Base-by-base conservation (phyloP, 257 asterid genomes). In the Solanum sparsipilum region DNA sequence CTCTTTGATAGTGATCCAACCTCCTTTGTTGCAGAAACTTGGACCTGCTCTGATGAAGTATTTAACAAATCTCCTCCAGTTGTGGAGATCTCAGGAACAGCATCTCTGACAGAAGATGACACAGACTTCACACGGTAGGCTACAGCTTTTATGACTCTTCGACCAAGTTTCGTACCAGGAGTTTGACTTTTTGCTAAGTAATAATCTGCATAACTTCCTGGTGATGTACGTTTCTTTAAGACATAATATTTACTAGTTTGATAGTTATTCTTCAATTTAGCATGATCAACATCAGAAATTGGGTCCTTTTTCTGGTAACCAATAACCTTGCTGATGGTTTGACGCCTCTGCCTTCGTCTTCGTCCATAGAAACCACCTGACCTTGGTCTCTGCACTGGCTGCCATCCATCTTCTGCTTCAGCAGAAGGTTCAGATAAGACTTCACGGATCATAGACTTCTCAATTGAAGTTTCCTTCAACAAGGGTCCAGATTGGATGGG, bases 371-470 rank as follows among this genome's bases (percentile, higher is more conserved):
- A 88, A 81, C 98, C 94, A 67, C 98, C 94, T 65, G 99, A 97
- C 91, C 97, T 93, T 78, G 98, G 98, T 86, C 93, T 93, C 84
- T 95, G 98, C 88, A 97, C 99, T 25, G 99, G 94, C 90, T 96
- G 99, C 99, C 99, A 97, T 65, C 98, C 99, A 12, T 97, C 98
- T 90, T 97, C 99, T 82, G 92, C 99, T 91, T 95, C 99, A 88
- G 93, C 93, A 88, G 90, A 94, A 87, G 91, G 85, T 88, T 95
- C 98, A 76, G 90, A 90, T 86, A 92, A 88, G 88, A 88, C 88
- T 48, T 94, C 92, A 90, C 87, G 90, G 87, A 93, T 73, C 86
- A 71, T 88, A 56, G 91, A 84, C 68, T 86, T 89, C 89, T 73
- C 87, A 44, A 84, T 83, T 75, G 82, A 90, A 90, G 87, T 84